Evolutionary conservation across 306 rosid species (phyloP).

Genomic region (Parietaria judaica): DNA sequence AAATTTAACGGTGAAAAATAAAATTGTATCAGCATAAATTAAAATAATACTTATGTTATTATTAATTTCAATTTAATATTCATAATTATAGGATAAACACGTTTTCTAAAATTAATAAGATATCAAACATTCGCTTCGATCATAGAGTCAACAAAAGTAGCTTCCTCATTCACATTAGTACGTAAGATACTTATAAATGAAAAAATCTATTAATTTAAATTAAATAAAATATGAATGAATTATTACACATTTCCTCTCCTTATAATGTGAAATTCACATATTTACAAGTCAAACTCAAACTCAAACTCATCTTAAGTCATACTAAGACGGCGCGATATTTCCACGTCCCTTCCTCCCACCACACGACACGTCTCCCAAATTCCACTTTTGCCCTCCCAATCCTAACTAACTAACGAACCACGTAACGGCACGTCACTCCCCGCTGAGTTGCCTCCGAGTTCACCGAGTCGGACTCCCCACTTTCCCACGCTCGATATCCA

Average conservation of each 20-base stretch:
- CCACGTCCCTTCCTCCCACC: not conserved
- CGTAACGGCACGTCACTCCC: constrained; percentile 10
- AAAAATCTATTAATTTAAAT: not conserved
- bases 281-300: constrained; percentile 4
- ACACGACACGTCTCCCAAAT: constrained; percentile 5
- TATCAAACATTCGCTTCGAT: too few species aligned
- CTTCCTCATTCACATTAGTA: too few species aligned
- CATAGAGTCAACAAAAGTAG: too few species aligned
- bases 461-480: constrained; percentile 30
- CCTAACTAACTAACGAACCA: not conserved
- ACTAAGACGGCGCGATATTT: constrained; percentile 4
- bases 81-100: too few species aligned
- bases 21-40: too few species aligned
- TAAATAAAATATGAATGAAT: not conserved
- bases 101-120: too few species aligned
- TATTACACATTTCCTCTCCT: not conserved
- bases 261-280: not conserved
- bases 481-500: constrained; percentile 38
- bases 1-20: not conserved
- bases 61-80: too few species aligned
- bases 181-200: not conserved
- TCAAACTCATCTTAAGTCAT: not conserved
- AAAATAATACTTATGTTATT: too few species aligned
- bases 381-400: constrained; percentile 7
- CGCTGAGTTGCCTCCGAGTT: constrained; percentile 18